Evolutionary conservation across 176 grass and related monocot genomes (phyloP).

Genomic region (Guadua angustifolia): DNA sequence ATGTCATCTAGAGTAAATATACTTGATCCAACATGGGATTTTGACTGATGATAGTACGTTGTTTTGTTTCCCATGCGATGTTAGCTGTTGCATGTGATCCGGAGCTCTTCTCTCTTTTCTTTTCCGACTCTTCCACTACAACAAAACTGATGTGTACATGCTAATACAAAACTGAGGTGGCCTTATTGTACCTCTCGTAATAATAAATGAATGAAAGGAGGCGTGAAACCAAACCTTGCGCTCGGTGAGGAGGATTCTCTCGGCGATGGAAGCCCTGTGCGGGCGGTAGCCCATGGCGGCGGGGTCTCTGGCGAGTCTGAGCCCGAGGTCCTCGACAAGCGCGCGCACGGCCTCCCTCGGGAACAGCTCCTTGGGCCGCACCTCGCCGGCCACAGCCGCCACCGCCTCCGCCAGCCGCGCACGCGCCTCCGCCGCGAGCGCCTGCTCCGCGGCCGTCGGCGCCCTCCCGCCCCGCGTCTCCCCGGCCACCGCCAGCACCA

Average conservation of each 20-base stretch:
- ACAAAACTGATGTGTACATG: no score
- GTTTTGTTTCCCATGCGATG: no score
- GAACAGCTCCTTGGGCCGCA: slow-evolving; percentile 70
- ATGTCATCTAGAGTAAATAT: no score
- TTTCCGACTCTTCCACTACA: no score
- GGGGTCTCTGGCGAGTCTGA: slow-evolving; percentile 50
- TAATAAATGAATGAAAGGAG: not conserved
- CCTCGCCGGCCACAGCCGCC: slow-evolving; percentile 17
- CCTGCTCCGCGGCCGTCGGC: slow-evolving; percentile 64
- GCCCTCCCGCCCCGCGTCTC: slow-evolving; percentile 56
- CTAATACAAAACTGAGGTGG: no score
- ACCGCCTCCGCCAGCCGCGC: slow-evolving; percentile 38
- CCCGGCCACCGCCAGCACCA: slow-evolving; percentile 65
- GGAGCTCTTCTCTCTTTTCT: no score
- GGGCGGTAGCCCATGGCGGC: slow-evolving; percentile 56
- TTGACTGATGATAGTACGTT: no score
- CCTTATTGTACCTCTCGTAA: no score
- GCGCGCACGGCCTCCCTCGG: slow-evolving; percentile 59
- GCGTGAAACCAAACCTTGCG: slow-evolving; percentile 53
- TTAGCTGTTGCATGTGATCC: no score
- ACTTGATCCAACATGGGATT: no score
- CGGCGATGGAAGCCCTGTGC: slow-evolving; percentile 62
- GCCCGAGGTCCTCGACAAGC: slow-evolving; percentile 79
- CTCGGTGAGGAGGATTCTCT: slow-evolving; percentile 67
- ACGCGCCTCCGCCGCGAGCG: slow-evolving; percentile 64